Evolutionary conservation across 2,329 filamentous ascomycete genomes (phyloP), one percentile per base, ranked within the genome.

Genomic region (Fusarium nisikadoi): DNA sequence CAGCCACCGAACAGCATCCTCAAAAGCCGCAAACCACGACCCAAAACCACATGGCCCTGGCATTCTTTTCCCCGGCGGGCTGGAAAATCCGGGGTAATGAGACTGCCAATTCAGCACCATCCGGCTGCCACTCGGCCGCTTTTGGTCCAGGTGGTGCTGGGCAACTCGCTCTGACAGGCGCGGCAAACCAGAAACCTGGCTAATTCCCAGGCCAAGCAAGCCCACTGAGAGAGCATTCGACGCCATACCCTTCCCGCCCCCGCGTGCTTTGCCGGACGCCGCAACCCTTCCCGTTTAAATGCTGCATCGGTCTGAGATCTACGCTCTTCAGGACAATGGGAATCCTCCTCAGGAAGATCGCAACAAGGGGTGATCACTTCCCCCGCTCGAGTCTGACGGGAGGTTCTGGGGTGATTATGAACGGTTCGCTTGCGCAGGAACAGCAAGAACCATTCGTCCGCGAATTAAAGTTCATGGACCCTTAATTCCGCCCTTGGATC

Each of bases 41-140:
- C 38, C 23, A 38, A 45, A 55, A 55, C 54, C 54, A 56, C 66
- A 56, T 71, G 66, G 66, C 62, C 70, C 70, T 73, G 70, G 66
- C 70, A 73, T 71, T 64, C 35, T 54, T 47, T 71, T 73, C 70
- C 70, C 70, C 70, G 46, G 70, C 36, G 47, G 25, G 41, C 72
- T 73, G 71, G 67, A 74, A 73, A 73, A 73, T 73, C 71, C 55
- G 71, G 71, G 71, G 71, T 73, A 73, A 73, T 61, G 59, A 73
- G 63, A 72, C 70, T 67, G 65, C 65, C 61, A 72, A 70, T 60
- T 56, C 65, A 72, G 52, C 56, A 61, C 50, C 55, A 53, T 62
- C 65, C n/a, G 53, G 55, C 62, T 58, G 58, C 50, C 56, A 61
- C 65, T 62, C 57, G 35, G 64, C 72, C 59, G 42, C 36, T 75